Conservation (phyloP, 2,329 filamentous ascomycete genomes). For the Penicillium janthinellum region DNA sequence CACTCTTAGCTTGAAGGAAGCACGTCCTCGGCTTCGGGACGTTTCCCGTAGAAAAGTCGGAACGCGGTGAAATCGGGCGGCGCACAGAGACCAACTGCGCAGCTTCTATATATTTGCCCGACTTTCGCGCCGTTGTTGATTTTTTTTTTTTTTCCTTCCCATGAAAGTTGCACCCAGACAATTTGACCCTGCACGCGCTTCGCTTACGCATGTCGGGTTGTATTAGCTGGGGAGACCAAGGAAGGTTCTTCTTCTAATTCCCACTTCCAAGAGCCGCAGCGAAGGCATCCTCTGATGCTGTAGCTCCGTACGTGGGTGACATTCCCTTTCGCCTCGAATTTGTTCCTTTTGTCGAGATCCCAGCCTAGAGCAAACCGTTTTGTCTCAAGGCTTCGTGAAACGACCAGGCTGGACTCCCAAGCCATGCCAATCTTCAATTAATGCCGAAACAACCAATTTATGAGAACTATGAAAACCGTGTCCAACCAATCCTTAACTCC, state of each 20-base stretch:
- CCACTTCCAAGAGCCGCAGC: slow-evolving; percentile 54
- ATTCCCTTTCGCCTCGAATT: slow-evolving; percentile 25
- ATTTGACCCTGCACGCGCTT: slow-evolving; percentile 60
- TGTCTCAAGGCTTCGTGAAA: background rate
- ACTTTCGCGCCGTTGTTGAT: slow-evolving; percentile 16
- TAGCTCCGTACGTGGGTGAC: slow-evolving; percentile 53
- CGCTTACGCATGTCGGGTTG: slow-evolving; percentile 60
- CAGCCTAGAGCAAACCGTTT: background rate
- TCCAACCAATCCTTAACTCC: slow-evolving; percentile 14
- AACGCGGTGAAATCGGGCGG: slow-evolving; percentile 27
- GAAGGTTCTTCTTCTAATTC: slow-evolving; percentile 39
- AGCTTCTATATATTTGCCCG: slow-evolving; percentile 19
- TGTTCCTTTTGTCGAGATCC: background rate
- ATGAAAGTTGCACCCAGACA: slow-evolving; percentile 61
- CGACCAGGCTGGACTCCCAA: background rate
- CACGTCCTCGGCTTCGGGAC: slow-evolving; percentile 10
- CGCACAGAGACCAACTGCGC: slow-evolving; percentile 28
- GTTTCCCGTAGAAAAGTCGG: slow-evolving; percentile 36
- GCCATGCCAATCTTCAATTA: slow-evolving; percentile 10
- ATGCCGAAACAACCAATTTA: slow-evolving; percentile 17
- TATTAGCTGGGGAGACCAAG: slow-evolving; percentile 55
- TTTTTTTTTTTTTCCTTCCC: slow-evolving; percentile 46
- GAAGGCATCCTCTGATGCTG: slow-evolving; percentile 49
- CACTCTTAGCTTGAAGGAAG: slow-evolving; percentile 2
- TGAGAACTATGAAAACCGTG: slow-evolving; percentile 27